A percentile compares a stretch with the other conserved stretches of the same genome.
phyloP scores from a whole-genome alignment of 352 stramenopile species.

The Pythium dissotocum region DNA sequence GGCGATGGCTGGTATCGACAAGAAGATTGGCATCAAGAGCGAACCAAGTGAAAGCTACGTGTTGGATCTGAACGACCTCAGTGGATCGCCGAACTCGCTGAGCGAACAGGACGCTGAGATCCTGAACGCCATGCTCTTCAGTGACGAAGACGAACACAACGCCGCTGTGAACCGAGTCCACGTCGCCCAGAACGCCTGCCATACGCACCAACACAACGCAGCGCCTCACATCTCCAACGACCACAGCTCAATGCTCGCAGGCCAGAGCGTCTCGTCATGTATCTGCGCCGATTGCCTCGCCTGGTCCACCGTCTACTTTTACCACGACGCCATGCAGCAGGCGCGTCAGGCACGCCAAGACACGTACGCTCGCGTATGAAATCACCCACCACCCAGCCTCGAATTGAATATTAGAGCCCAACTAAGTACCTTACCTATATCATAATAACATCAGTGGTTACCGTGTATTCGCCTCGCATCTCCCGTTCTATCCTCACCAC shows the following conservation, averaged over 20 bases:
- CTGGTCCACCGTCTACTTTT: constrained; percentile 13
- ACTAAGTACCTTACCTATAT: not conserved
- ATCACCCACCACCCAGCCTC: not conserved
- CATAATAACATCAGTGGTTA: not conserved
- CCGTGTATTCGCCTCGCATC: not conserved
- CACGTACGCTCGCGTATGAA: constrained; percentile 9
- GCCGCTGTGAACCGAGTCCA: not conserved
- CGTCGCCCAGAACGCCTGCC: not conserved
- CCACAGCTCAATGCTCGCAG: not conserved
- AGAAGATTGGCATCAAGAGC: not conserved
- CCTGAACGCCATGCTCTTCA: constrained; percentile 23
- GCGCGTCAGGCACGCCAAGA: constrained; percentile 1
- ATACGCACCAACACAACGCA: not conserved
- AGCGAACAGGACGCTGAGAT: constrained; percentile 25
- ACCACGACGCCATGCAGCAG: constrained; percentile 6
- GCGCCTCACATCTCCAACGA: not conserved
- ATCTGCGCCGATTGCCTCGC: constrained; percentile 17
- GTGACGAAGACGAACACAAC: constrained; percentile 14
- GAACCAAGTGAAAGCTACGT: not conserved
- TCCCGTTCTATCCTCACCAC: not conserved
- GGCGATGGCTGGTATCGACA: not conserved
- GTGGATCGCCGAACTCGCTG: constrained; percentile 13
- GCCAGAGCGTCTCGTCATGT: constrained; percentile 3
- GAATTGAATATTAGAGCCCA: not conserved
- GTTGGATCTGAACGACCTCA: constrained; percentile 8